Evolutionary conservation across 495 filamentous ascomycete species (phyloP).

Genomic region (Margaritispora aquatica): DNA sequence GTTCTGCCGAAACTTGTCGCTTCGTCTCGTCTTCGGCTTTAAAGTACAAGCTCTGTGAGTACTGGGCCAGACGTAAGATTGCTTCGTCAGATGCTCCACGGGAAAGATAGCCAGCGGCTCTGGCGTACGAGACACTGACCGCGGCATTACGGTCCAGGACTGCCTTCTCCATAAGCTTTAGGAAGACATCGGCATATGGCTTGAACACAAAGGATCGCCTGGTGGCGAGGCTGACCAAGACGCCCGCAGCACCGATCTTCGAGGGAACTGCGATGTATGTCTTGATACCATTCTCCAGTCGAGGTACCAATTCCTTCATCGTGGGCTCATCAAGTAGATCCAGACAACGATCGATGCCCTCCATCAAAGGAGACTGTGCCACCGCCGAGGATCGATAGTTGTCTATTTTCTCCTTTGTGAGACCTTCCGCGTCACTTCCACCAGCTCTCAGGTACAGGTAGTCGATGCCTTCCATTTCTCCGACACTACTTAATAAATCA

Average conservation of each 20-base stretch:
- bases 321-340: constrained; percentile 73
- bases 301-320: constrained; percentile 65
- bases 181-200: constrained; percentile 70
- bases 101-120: constrained; percentile 77
- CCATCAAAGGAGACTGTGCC: constrained; percentile 82
- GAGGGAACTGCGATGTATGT: constrained; percentile 83
- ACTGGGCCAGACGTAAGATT: constrained; percentile 58
- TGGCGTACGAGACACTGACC: constrained; percentile 78
- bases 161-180: constrained; percentile 69
- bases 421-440: constrained; percentile 57
- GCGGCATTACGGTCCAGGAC: constrained; percentile 88
- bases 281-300: constrained; percentile 71
- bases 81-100: constrained; percentile 65
- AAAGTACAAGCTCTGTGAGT: constrained; percentile 70
- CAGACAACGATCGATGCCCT: constrained; percentile 85
- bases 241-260: constrained; percentile 82
- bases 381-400: constrained; percentile 73
- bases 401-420: constrained; percentile 80
- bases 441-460: constrained; percentile 86
- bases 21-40: constrained; percentile 65
- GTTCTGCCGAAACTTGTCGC: constrained; percentile 71
- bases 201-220: constrained; percentile 65
- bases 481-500: constrained; percentile 69
- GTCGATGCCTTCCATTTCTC: constrained; percentile 77
- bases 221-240: constrained; percentile 82